Base-by-base conservation (phyloP, 768 basidiomycete genomes). In the Pisolithus albus region DNA sequence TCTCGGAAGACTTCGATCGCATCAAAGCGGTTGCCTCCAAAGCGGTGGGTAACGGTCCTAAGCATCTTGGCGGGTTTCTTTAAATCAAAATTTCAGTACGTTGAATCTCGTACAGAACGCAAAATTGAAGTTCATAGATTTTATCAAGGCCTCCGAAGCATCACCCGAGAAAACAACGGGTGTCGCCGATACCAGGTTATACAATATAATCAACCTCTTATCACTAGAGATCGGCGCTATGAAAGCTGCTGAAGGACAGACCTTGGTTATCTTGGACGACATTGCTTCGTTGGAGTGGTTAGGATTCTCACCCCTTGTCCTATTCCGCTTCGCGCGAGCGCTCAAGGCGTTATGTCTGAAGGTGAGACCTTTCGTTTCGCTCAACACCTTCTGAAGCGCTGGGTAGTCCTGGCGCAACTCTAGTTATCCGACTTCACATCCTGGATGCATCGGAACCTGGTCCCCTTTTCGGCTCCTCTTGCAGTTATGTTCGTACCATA, bases 281-380 rank as follows among this genome's bases (percentile, higher is more conserved):
- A 69, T 87, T 40, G 65, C 83, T 0, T 71, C 77, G 38, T 73
- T 90, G 1, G 79, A 85, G 59, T 91, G 88, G 86, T 77, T 84
- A 16, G 88, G 88, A 2, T 70, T 79, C 51, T 63, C 80, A 2
- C 51, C 63, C 0, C 52, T 73, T 7, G 82, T 83, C 19, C 59
- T 89, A 36, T 66, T 65, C 16, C 76, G 81, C 6, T 81, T 89
- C 53, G 58, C 69, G 26, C 81, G 88, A 32, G 85, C 84, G 0
- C 61, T 89, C 4, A 70, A 72, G 30, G 76, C 76, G 0, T 50
- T 75, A 11, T 88, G 85, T 62, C 59, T 71, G 1, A 79, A 80
- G 75, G 87, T 79, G 52, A 28, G 63, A 43, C 44, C n/a, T 21
- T 7, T 7, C 32, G 47, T 11, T 13, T 37, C 28, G 13, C 47